Base-by-base conservation (phyloP, 805 yeast species). In the Limtongia smithiae region DNA sequence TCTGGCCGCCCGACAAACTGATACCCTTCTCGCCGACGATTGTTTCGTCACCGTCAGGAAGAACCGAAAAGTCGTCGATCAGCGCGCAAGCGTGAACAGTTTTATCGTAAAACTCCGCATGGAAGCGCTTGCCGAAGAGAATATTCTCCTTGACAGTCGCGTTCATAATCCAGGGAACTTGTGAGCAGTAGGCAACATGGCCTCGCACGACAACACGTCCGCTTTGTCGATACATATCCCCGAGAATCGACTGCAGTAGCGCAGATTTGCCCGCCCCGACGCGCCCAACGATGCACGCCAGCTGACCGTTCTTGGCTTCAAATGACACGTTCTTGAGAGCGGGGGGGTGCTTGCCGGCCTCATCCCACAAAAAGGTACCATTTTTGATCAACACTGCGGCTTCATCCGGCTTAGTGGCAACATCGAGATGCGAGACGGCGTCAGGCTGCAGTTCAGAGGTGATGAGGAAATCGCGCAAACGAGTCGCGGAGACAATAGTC, bases 1-100 rank as follows among this genome's bases (percentile, higher is more conserved):
- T 93, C 68, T 93, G 97, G 37, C 98, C 98, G 39, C 98, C 98
- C 30, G 96, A 85, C 43, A 91, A 72, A 8, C 96, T 85, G 44
- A 91, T 90, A 54, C 98, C 98, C 65, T 91, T 88, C 70, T 91
- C 98, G 54, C 98, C 98, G 49, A 91, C 97, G 59, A 85, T 79
- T 3, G 98, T 93, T 42, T 74, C 74, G 65, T 93, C 97, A 48
- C 96, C 95, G 62, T 87, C 85, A 1, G 95, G 88, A 51, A 91
- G 75, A 28, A 82, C 79, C 22, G 77, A 79, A 53, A 91, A 71
- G 70, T 91, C 98, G 18, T 80, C 80, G 9, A 75, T 67, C 58
- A 91, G 76, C 12, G 95, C 96, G 74, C 97, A 91, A 0, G 96
- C 96, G 40, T 80, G 80, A n/a, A 91, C 69, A 0, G 95, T 91